Evolutionary conservation across 2,329 filamentous ascomycete species (phyloP).

Genomic region (Beauveria sp.): DNA sequence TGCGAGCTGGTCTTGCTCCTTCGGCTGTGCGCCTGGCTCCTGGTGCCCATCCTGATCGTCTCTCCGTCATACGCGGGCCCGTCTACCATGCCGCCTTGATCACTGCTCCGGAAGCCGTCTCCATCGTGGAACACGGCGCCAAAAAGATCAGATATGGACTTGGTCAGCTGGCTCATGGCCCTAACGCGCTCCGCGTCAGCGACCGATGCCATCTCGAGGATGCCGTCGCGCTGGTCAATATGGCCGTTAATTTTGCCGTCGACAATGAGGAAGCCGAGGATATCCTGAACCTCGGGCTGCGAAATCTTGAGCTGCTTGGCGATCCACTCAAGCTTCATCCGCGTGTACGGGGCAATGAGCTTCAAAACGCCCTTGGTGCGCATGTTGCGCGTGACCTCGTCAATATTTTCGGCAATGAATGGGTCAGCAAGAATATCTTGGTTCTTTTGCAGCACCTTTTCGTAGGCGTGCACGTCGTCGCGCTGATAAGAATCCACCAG

Average conservation of each 20-base stretch:
- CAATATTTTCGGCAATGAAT: constrained; percentile 98
- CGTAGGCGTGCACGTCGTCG: constrained; percentile 88
- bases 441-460: constrained; percentile 78
- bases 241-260: constrained; percentile 80
- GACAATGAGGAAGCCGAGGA: constrained; percentile 88
- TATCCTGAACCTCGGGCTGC: constrained; percentile 83
- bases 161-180: constrained; percentile 66
- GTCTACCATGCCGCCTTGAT: constrained; percentile 21
- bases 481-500: constrained; percentile 94
- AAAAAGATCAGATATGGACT: constrained; percentile 63
- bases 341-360: constrained; percentile 88
- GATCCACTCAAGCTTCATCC: constrained; percentile 83
- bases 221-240: constrained; percentile 83
- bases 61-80: constrained; percentile 15
- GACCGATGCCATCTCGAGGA: constrained; percentile 69
- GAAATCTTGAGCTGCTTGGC: constrained; percentile 82
- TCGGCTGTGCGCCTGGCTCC: neutral
- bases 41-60: neutral
- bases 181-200: constrained; percentile 67
- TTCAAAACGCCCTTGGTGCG: constrained; percentile 92
- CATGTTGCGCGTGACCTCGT: constrained; percentile 97
- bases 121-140: constrained; percentile 66
- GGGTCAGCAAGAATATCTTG: constrained; percentile 83
- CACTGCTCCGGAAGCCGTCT: constrained; percentile 53
- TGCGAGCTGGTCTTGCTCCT: neutral